Evolutionary conservation across 202 grass and related monocot genomes (phyloP).

Genomic region (Digitaria exilis): DNA sequence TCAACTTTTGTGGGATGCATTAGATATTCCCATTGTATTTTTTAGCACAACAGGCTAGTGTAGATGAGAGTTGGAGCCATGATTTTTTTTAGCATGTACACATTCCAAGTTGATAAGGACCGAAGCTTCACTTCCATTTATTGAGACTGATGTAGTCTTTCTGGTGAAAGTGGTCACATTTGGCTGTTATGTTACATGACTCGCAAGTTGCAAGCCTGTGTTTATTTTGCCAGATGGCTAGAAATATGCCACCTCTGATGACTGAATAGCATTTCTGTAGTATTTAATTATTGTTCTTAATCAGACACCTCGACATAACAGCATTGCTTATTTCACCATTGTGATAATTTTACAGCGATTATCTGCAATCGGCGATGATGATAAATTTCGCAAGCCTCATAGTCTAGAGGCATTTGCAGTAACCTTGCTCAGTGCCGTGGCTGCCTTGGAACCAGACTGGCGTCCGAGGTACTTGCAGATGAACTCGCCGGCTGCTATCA

Average conservation of each 20-base stretch:
- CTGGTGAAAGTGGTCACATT: neutral
- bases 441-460: constrained; percentile 74
- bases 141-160: neutral
- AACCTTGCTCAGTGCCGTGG: constrained; percentile 55
- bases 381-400: constrained; percentile 14
- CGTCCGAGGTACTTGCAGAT: constrained; percentile 66
- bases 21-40: neutral
- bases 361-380: neutral
- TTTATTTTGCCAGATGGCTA: neutral
- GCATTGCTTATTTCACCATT: neutral
- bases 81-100: neutral
- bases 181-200: neutral
- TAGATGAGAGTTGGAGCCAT: neutral
- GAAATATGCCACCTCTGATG: neutral
- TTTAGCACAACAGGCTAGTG: constrained; percentile 7
- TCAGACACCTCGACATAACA: neutral
- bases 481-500: constrained; percentile 85
- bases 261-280: neutral
- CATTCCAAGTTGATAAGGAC: neutral
- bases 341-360: neutral
- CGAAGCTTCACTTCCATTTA: neutral
- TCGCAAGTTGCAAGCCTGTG: too few relatives aligned
- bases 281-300: neutral
- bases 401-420: constrained; percentile 55
- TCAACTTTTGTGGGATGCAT: neutral